Conservation (phyloP, 2,329 filamentous ascomycete genomes). For the Fusarium vanettenii region DNA sequence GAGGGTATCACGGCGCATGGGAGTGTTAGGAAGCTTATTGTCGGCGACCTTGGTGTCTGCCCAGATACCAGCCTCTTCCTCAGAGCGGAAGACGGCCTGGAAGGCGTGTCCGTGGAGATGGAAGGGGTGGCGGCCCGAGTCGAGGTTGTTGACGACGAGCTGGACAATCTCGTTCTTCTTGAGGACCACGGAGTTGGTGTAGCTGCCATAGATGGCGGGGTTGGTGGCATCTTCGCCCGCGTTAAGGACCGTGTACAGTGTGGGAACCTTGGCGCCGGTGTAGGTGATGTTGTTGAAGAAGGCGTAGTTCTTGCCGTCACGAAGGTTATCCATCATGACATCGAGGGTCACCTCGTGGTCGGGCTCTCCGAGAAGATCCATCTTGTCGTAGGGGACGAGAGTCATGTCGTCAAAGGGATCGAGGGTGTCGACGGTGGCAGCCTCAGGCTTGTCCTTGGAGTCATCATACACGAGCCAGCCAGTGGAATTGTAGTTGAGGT, state of each 20-base stretch:
- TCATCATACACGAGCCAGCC: constrained; percentile 71
- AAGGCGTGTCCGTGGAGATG: constrained; percentile 84
- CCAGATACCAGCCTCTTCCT: constrained; percentile 68
- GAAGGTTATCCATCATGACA: constrained; percentile 71
- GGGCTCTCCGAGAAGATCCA: constrained; percentile 69
- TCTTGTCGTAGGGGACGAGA: constrained; percentile 76
- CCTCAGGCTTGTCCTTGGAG: constrained; percentile 56
- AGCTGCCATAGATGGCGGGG: constrained; percentile 72
- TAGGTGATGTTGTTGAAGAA: constrained; percentile 86
- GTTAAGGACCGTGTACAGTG: constrained; percentile 80
- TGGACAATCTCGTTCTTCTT: constrained; percentile 75
- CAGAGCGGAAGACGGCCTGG: constrained; percentile 72
- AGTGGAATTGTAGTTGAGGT: constrained; percentile 75
- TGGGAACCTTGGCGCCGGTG: constrained; percentile 78
- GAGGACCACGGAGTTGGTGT: constrained; percentile 76
- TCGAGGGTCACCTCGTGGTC: constrained; percentile 73
- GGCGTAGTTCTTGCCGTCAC: constrained; percentile 70
- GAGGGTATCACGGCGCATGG: constrained; percentile 77
- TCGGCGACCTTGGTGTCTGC: constrained; percentile 53
- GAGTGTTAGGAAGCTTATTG: constrained; percentile 63
- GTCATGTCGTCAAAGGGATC: constrained; percentile 79
- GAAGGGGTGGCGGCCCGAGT: constrained; percentile 79
- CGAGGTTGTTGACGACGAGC: constrained; percentile 80
- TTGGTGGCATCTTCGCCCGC: constrained; percentile 69
- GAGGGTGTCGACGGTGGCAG: constrained; percentile 70